Evolutionary conservation across 768 basidiomycete genomes (phyloP), one percentile per base, ranked within the genome.

Genomic region (Coprinopsis sp.): DNA sequence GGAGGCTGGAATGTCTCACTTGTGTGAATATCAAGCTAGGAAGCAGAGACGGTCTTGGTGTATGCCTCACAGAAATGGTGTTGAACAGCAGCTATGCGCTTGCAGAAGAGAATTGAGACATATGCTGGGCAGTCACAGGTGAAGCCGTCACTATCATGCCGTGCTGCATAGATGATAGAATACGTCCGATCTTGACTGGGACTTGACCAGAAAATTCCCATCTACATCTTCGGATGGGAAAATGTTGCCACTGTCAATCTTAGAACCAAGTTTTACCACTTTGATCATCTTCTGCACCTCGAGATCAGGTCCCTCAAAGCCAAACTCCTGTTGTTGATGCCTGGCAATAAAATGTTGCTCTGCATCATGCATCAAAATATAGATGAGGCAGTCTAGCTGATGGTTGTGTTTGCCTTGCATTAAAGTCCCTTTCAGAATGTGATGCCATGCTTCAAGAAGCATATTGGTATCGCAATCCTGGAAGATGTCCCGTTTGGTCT

Each of bases 361-460:
- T 3, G 46, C 58, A 1, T 40, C 28, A 11, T 41, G 29, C 18
- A 48, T 21, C 8, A 58, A 50, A 2, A 46, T 50, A 24, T 41
- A 34, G 3, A 61, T 40, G 2, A 61, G 48, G 8, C 54, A 51
- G 37, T 59, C 57, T 2, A 55, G 7, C 6, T 30, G 28, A 27
- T 51, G 52, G 30, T 62, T 62, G 0, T 48, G 46, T 37, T 51
- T 54, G 3, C 57, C 57, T 11, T 53, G 42, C 31, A 61, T 39
- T 31, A 63, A 59, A 11, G 52, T 56, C 10, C 43, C 37, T 33
- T 62, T 62, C 3, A 62, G 46, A 11, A 62, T 24, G 29, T 55
- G 57, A 38, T 59, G 58, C 58, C 58, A 59, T n/a, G 50, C 57
- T 47, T 64, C 58, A 25, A 62, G 47, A 6, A 62, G 52, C 62